Conservation (phyloP, 1,284 basidiomycete species). For the Chondrostereum purpureum region DNA sequence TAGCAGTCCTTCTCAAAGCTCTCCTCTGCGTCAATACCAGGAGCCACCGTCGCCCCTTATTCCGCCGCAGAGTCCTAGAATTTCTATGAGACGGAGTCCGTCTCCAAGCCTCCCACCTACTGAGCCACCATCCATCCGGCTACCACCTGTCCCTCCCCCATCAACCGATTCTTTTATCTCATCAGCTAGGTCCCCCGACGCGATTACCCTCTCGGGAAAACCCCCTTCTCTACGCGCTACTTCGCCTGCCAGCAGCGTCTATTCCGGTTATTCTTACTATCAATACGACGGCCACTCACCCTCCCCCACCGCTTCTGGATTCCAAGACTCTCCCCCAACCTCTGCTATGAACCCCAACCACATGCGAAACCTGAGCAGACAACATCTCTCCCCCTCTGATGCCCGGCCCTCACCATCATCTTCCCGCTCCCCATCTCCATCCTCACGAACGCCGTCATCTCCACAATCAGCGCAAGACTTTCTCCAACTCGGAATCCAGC, state of each 20-base stretch:
- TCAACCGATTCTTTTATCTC: slow-evolving; percentile 1
- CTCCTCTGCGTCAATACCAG: too few relatives aligned
- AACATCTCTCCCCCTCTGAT: slow-evolving; percentile 13
- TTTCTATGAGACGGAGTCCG: neutral
- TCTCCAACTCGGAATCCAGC: slow-evolving; percentile 72
- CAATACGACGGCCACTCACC: slow-evolving; percentile 16
- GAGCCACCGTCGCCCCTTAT: too few relatives aligned
- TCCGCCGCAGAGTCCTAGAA: too few relatives aligned
- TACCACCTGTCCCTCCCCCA: neutral
- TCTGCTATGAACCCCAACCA: slow-evolving; percentile 14
- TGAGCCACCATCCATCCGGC: neutral
- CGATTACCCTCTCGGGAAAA: slow-evolving; percentile 1
- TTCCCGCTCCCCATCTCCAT: slow-evolving; percentile 14
- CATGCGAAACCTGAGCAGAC: slow-evolving; percentile 8
- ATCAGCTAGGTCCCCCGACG: slow-evolving; percentile 3
- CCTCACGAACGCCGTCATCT: slow-evolving; percentile 10
- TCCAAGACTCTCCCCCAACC: slow-evolving; percentile 17
- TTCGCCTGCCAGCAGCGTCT: slow-evolving; percentile 9
- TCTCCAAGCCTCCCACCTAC: too few relatives aligned
- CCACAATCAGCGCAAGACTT: slow-evolving; percentile 50
- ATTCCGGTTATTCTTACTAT: slow-evolving; percentile 13
- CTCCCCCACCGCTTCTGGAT: slow-evolving; percentile 27
- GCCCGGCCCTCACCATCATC: slow-evolving; percentile 4
- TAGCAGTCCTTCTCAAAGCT: too few relatives aligned
- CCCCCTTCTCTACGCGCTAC: slow-evolving; percentile 8